Percentiles rank a stretch among this genome's conserved stretches.
phyloP scores from a whole-genome alignment of 2,329 filamentous ascomycete species.

The Gaeumannomyces tritici region DNA sequence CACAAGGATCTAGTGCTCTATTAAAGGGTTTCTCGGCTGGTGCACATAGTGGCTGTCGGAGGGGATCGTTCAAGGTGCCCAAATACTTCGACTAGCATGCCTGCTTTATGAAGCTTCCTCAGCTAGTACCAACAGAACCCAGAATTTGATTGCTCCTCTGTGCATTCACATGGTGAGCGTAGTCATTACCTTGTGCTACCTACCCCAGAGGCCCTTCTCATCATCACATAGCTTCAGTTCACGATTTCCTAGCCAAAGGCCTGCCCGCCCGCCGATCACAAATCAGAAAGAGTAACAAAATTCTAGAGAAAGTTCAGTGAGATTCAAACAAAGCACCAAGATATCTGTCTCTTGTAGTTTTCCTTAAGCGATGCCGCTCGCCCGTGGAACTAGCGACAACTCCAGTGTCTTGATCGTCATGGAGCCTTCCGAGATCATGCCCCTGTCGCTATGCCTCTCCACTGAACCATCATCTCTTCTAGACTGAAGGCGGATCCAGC shows the following conservation, averaged over 20 bases:
- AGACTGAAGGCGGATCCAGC: slow-evolving; percentile 70
- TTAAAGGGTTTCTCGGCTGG: background rate
- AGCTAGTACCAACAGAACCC: too few relatives aligned
- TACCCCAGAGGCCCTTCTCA: background rate
- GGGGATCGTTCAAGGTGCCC: too few relatives aligned
- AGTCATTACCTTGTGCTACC: too few relatives aligned
- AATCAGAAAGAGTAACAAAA: background rate
- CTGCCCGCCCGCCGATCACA: background rate
- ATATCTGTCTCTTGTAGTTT: too few relatives aligned
- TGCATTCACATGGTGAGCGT: too few relatives aligned
- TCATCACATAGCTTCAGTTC: background rate
- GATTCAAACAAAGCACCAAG: background rate
- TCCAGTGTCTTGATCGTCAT: slow-evolving; percentile 43
- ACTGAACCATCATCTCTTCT: slow-evolving; percentile 76
- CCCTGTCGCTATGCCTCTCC: slow-evolving; percentile 58
- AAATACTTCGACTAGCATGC: too few relatives aligned
- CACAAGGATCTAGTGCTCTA: background rate
- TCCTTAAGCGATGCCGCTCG: background rate
- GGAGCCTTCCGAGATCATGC: slow-evolving; percentile 48
- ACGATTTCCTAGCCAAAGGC: background rate
- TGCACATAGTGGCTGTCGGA: background rate
- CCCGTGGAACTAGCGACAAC: slow-evolving; percentile 19
- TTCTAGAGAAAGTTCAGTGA: too few relatives aligned
- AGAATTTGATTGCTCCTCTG: too few relatives aligned
- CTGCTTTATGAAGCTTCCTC: too few relatives aligned